Conservation (phyloP, 306 rosid species). For the Quercus alba region DNA sequence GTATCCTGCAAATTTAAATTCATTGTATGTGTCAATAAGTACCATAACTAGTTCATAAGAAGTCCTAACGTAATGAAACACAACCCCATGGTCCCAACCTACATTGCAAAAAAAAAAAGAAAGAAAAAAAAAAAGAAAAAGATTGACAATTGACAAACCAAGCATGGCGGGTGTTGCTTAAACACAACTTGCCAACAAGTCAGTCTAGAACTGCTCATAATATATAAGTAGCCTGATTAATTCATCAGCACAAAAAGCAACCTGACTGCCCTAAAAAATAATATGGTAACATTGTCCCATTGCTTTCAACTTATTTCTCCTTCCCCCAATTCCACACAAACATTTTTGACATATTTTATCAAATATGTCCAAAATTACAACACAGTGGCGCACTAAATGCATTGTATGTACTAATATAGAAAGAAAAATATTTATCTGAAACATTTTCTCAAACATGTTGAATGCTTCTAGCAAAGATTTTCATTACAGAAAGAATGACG, state of each 20-base stretch:
- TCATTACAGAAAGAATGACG: too few species aligned
- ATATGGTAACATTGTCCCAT: too few species aligned
- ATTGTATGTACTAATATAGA: neutral
- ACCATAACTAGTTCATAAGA: neutral
- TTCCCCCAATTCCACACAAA: neutral
- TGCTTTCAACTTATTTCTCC: too few species aligned
- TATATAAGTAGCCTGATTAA: too few species aligned
- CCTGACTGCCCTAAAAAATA: too few species aligned
- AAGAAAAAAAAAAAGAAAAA: neutral
- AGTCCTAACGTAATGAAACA: neutral
- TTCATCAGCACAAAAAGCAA: too few species aligned
- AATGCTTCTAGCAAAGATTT: neutral
- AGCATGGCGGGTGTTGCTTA: neutral
- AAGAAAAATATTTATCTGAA: neutral
- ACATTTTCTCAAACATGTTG: constrained; percentile 13
- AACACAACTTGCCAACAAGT: too few species aligned
- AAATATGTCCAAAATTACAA: neutral
- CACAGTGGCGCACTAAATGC: neutral
- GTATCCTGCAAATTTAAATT: constrained; percentile 3
- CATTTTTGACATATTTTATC: neutral
- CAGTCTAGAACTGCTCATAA: too few species aligned
- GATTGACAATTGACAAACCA: neutral
- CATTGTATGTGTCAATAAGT: neutral
- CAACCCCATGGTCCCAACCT: neutral
- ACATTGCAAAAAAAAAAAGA: too few species aligned